phyloP scores from a whole-genome alignment of 768 basidiomycete species.

The Rhodosporidiobolus sp. region DNA sequence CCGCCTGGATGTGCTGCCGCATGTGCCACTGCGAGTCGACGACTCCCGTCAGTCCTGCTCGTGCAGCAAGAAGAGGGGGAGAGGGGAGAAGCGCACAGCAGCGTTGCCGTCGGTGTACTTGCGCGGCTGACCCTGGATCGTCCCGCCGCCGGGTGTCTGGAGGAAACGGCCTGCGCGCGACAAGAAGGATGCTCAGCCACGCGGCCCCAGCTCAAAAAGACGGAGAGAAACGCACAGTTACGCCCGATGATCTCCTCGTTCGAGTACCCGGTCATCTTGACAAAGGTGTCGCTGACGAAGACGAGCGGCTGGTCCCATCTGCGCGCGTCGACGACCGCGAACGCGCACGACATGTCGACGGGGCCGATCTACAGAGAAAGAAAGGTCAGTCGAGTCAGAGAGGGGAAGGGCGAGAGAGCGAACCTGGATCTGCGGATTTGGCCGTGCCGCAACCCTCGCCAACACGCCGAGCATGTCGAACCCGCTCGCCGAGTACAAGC shows the following conservation, averaged over 20 bases:
- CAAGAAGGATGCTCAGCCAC: neutral
- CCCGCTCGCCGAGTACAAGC: constrained; percentile 82
- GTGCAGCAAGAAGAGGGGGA: neutral
- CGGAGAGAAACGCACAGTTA: constrained; percentile 59
- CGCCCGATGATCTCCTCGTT: constrained; percentile 70
- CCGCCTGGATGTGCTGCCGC: constrained; percentile 63
- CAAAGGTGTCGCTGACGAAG: constrained; percentile 83
- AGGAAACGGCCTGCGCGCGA: constrained; percentile 66
- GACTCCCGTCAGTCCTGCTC: neutral
- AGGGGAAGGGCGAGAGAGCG: neutral
- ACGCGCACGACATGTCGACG: constrained; percentile 85
- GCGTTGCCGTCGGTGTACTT: constrained; percentile 64
- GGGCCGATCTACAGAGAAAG: constrained; percentile 65
- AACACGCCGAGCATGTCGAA: constrained; percentile 86
- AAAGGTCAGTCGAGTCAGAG: neutral
- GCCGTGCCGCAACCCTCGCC: constrained; percentile 69
- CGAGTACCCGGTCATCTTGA: constrained; percentile 52
- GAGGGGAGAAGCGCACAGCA: constrained; percentile 48
- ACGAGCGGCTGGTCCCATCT: constrained; percentile 56
- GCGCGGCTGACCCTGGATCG: constrained; percentile 56
- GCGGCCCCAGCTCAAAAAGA: no score
- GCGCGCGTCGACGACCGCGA: constrained; percentile 63
- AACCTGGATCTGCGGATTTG: constrained; percentile 62
- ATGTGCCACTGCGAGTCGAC: constrained; percentile 52
- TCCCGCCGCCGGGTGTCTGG: constrained; percentile 67